Base-by-base conservation (phyloP, 2,329 filamentous ascomycete genomes). In the Intubia oerlemansii region DNA sequence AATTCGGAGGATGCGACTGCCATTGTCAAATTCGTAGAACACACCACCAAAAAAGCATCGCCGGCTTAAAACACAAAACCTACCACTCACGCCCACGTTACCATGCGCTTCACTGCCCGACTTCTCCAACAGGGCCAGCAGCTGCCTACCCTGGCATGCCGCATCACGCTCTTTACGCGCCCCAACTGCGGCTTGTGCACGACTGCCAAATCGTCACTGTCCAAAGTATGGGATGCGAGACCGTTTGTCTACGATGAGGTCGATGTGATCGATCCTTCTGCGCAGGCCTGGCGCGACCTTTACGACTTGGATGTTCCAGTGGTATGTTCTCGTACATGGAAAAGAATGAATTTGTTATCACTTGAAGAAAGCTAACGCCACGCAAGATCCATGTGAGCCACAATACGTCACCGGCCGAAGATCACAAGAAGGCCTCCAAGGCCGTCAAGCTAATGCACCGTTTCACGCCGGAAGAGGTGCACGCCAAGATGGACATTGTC, bases 221-320 rank as follows among this genome's bases (percentile, higher is more conserved):
- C 69, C 4, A 54, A 66, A 8, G 72, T 82, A 7, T 74, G 66
- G 62, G 64, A 76, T 32, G 48, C 52, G 17, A 55, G 71, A 16
- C 71, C 70, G 0, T 80, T 84, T 47, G 59, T 59, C 12, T 81
- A 69, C 47, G 54, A 57, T 7, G 74, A 82, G 46, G 56, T 79
- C 35, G 61, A 82, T 43, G 66, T 84, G 27, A 66, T 77, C 50
- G 59, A 62, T 27, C 56, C 62, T 0, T 62, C 67, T 16, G 59
- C 61, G 11, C 62, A 66, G 36, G 51, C 55, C 15, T 85, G 78
- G 78, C 69, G 65, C 41, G 59, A 71, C 27, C 43, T 81, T 1
- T 85, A 85, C 44, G 77, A 82, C 33, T 79, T 82, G 45, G 78
- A 85, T 39, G 77, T 79, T 7, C 78, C 78, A 0, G 78, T 84